Conservation (phyloP, 345 rosid genomes). For the Arabis alpina region DNA sequence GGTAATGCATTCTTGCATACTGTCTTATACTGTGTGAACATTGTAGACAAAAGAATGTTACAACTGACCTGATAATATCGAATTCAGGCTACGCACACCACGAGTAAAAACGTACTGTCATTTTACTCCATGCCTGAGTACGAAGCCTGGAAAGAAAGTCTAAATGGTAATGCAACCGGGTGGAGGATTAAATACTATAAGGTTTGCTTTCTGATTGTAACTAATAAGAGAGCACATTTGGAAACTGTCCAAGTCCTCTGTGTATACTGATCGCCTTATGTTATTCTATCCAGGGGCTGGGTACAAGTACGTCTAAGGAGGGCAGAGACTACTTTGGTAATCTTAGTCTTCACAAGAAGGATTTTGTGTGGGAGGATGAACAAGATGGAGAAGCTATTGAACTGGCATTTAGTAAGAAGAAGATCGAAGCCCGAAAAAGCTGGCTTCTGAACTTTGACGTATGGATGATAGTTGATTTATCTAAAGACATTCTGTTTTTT, state of each 20-base stretch:
- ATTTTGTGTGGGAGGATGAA: slow-evolving; percentile 80
- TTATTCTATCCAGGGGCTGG: slow-evolving; percentile 73
- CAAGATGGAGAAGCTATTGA: slow-evolving; percentile 92
- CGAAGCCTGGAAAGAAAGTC: slow-evolving; percentile 79
- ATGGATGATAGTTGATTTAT: slow-evolving; percentile 5
- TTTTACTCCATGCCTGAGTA: slow-evolving; percentile 98
- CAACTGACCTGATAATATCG: slow-evolving; percentile 1
- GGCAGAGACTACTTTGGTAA: slow-evolving; percentile 74
- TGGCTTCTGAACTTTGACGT: slow-evolving; percentile 95
- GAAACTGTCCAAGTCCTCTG: background rate
- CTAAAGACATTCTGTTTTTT: background rate
- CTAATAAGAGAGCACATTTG: background rate
- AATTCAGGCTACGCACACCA: slow-evolving; percentile 70
- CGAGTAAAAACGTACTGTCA: slow-evolving; percentile 51
- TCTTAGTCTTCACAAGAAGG: slow-evolving; percentile 74
- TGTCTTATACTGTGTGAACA: background rate
- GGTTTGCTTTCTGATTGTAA: slow-evolving; percentile 53
- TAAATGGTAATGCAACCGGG: slow-evolving; percentile 64
- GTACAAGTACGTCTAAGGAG: slow-evolving; percentile 81
- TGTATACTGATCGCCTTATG: slow-evolving; percentile 5
- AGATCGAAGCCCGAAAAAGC: slow-evolving; percentile 90
- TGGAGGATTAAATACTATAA: slow-evolving; percentile 96
- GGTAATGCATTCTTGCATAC: slow-evolving; percentile 46
- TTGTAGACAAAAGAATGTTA: background rate
- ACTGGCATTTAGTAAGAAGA: slow-evolving; percentile 97